Percentiles rank a stretch among this genome's conserved stretches.
These are phyloP conservation scores for Termitomyces sp. DNA, from an alignment of 768 basidiomycete species.

Conservation along the genomic window DNA sequence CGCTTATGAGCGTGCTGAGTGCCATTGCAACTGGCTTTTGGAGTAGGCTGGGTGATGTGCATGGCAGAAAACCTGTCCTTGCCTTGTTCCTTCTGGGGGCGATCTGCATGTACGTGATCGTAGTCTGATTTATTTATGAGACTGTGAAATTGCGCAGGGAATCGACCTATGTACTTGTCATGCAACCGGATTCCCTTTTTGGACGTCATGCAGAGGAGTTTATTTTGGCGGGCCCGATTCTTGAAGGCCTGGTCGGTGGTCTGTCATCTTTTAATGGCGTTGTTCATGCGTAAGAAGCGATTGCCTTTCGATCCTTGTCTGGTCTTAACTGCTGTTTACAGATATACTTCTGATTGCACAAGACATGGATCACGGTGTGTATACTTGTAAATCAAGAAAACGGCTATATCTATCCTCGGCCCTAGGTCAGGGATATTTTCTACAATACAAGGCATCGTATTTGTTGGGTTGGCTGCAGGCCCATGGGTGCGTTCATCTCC, in stretches of 20 bases:
- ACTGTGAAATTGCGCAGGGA: conserved; percentile 47
- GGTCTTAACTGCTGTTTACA: conserved; percentile 21
- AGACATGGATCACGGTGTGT: conserved; percentile 41
- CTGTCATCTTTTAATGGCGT: conserved; percentile 57
- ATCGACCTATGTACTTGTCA: conserved; percentile 71
- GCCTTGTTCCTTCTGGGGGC: conserved; percentile 62
- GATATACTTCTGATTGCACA: conserved; percentile 51
- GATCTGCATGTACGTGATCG: conserved; percentile 57
- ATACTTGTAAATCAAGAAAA: not conserved
- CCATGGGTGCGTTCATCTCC: conserved; percentile 55
- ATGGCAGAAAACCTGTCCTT: conserved; percentile 75
- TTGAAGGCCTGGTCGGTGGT: conserved; percentile 81
- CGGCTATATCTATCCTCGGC: not conserved
- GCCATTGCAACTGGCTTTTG: conserved; percentile 84
- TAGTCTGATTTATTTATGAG: not conserved
- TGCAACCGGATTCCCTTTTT: conserved; percentile 45
- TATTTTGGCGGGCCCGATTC: conserved; percentile 68
- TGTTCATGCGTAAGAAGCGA: conserved; percentile 56
- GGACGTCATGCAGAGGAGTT: conserved; percentile 58
- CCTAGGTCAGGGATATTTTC: conserved; percentile 48
- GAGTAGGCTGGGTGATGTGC: conserved; percentile 72
- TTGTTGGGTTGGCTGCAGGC: conserved; percentile 72
- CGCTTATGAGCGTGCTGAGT: conserved; percentile 72
- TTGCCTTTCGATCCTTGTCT: conserved; percentile 29
- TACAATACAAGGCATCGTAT: conserved; percentile 69